Conservation (phyloP, 225 moss, liverwort and hornwort species). For the Rhytidiadelphus loreus region DNA sequence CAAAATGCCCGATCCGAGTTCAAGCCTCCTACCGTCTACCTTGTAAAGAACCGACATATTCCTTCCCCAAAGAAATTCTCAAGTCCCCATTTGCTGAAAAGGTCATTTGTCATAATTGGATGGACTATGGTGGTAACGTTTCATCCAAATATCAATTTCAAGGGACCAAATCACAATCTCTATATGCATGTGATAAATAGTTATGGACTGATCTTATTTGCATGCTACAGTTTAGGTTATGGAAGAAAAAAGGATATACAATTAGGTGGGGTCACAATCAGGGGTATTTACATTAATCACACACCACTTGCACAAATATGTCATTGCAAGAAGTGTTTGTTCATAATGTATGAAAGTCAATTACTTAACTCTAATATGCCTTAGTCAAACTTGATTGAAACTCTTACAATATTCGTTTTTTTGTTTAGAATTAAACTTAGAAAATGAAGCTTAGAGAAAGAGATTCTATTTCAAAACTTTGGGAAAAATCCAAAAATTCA, state of each 20-base stretch:
- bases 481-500: neutral
- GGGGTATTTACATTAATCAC: neutral
- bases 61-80: fast-evolving
- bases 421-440: neutral
- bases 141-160: neutral
- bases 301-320: neutral
- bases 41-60: neutral
- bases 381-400: neutral
- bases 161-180: neutral
- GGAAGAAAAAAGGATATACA: neutral
- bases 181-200: neutral
- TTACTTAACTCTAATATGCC: neutral
- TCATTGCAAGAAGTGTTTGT: neutral
- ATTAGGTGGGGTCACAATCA: neutral
- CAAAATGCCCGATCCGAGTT: too few species aligned
- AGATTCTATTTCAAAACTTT: neutral
- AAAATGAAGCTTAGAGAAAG: neutral
- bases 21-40: too few species aligned
- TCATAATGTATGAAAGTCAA: fast-evolving
- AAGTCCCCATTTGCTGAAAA: neutral
- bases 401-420: neutral
- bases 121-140: neutral
- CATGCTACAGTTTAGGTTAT: neutral
- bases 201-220: neutral
- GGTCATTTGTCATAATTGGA: neutral